These are phyloP conservation scores for Mesotaenium endlicherianum DNA, from an alignment of 139 green algal genomes.

Conservation along the genomic window DNA sequence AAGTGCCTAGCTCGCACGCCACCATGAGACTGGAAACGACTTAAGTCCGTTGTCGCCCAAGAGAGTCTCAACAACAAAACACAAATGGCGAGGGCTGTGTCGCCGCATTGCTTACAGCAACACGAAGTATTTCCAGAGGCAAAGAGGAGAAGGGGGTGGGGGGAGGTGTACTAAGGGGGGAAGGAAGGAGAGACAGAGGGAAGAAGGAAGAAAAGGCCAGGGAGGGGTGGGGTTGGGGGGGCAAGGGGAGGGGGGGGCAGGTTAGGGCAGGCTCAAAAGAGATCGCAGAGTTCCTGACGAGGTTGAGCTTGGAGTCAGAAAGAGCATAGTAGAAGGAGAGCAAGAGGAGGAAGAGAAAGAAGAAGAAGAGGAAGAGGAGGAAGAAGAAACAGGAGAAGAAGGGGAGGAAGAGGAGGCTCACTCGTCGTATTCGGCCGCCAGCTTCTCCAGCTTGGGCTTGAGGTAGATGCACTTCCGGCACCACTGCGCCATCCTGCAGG, in stretches of 20 bases:
- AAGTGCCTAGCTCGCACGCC: no score
- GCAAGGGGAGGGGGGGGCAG: neutral
- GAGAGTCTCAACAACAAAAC: no score
- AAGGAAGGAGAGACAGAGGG: neutral
- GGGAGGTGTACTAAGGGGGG: no score
- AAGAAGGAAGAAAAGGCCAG: neutral
- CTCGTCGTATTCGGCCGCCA: constrained; percentile 1
- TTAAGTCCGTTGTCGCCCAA: no score
- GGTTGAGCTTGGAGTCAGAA: neutral
- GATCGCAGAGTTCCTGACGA: neutral
- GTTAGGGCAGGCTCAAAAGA: neutral
- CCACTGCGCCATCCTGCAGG: constrained; percentile 45
- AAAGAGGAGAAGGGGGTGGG: no score
- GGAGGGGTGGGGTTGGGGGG: neutral
- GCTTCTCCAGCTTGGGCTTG: constrained; percentile 42
- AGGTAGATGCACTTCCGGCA: constrained; percentile 51
- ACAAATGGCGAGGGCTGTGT: no score
- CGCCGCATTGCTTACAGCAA: no score
- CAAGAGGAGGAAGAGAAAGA: neutral
- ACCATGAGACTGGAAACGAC: no score
- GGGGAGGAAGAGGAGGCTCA: neutral
- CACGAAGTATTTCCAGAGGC: no score
- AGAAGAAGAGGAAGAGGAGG: neutral
- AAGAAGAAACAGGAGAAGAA: neutral
- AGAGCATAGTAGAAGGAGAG: neutral